phyloP scores from a whole-genome alignment of 148 eudicot species.

The Nepenthes gracilis region DNA sequence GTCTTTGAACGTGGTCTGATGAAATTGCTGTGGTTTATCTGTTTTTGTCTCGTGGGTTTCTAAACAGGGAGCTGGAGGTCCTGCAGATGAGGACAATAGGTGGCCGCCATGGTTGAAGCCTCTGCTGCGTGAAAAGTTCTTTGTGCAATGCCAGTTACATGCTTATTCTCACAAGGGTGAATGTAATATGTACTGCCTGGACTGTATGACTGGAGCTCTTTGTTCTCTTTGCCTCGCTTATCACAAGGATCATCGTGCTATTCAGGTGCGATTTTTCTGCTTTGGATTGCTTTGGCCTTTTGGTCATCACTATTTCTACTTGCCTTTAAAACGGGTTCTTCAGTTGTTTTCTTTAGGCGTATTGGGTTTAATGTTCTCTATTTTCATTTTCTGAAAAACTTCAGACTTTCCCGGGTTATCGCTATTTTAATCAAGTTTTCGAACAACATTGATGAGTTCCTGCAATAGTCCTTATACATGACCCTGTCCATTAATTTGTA shows the following conservation, averaged over 20 bases:
- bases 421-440: too few species aligned
- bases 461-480: too few species aligned
- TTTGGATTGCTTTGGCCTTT: too few species aligned
- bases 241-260: constrained; percentile 64
- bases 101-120: constrained; percentile 92
- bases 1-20: neutral
- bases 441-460: too few species aligned
- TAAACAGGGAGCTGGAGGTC: constrained; percentile 21
- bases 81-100: constrained; percentile 55
- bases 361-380: too few species aligned
- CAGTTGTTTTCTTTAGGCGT: too few species aligned
- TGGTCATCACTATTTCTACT: too few species aligned
- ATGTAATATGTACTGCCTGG: constrained; percentile 90
- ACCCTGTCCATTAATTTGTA: too few species aligned
- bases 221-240: constrained; percentile 63
- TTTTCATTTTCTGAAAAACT: too few species aligned
- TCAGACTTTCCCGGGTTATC: too few species aligned
- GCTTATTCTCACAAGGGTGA: constrained; percentile 83
- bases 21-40: neutral
- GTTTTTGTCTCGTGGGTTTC: neutral
- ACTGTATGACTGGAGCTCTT: constrained; percentile 64
- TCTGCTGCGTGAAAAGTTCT: constrained; percentile 47
- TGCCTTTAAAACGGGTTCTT: too few species aligned
- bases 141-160: constrained; percentile 61
- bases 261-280: constrained; percentile 44